A percentile compares a stretch with the other conserved stretches of the same genome.
Conservation (phyloP, 805 yeast species). For the Metschnikowia matae region DNA sequence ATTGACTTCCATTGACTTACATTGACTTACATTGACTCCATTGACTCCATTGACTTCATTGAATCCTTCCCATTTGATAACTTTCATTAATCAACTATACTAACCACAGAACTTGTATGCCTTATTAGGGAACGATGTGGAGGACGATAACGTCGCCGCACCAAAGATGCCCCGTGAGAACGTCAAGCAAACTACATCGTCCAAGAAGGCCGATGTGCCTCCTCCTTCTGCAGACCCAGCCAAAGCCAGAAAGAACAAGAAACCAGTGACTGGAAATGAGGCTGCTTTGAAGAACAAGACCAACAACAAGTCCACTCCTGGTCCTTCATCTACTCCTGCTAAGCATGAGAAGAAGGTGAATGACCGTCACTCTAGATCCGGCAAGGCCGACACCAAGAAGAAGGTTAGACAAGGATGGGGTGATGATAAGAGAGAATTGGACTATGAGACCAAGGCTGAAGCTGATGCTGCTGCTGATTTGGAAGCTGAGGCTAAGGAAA, state of each 20-base stretch:
- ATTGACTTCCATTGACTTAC: no score
- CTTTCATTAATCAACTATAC: no score
- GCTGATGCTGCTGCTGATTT: slow-evolving; percentile 41
- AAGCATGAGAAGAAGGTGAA: slow-evolving; percentile 54
- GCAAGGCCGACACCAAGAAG: slow-evolving; percentile 81
- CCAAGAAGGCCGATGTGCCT: slow-evolving; percentile 81
- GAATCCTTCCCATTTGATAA: no score
- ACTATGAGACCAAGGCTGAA: slow-evolving; percentile 52
- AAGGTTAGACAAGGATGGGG: slow-evolving; percentile 87
- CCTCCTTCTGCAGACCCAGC: slow-evolving; percentile 80
- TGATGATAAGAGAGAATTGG: slow-evolving; percentile 65
- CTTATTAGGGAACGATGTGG: slow-evolving; percentile 85
- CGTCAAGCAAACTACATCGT: slow-evolving; percentile 76
- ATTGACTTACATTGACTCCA: no score
- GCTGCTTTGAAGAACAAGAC: slow-evolving; percentile 64
- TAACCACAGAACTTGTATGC: slow-evolving; percentile 65
- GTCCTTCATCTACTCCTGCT: slow-evolving; percentile 49
- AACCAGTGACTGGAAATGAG: slow-evolving; percentile 78
- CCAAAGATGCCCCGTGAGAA: slow-evolving; percentile 62
- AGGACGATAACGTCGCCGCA: slow-evolving; percentile 59
- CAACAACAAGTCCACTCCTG: slow-evolving; percentile 68
- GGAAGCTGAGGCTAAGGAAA: slow-evolving; percentile 37
- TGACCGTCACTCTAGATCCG: slow-evolving; percentile 87
- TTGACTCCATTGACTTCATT: no score
- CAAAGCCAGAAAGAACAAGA: slow-evolving; percentile 63